Base-by-base conservation (phyloP, 371 early-diverging fungal species). In the Haplosporangium sp. region DNA sequence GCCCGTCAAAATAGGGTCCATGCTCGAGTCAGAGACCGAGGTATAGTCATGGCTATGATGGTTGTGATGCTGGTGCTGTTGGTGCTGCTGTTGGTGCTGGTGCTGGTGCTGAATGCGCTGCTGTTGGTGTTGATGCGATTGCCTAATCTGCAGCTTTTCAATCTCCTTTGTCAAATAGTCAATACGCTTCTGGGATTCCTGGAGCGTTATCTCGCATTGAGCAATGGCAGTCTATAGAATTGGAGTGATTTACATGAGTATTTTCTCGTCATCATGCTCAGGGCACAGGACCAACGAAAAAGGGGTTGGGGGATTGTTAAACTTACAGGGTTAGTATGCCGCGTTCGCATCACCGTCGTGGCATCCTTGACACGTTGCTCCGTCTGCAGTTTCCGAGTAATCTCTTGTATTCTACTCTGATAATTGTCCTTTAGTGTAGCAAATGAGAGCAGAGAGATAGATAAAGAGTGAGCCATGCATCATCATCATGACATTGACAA, bases 111-210 rank as follows among this genome's bases (percentile, higher is more conserved):
- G 73, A 41, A 85, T 80, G 10, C 82, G 83, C 55, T 82, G 82
- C 45, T 83, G 85, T 67, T 85, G 82, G 43, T 82, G 82, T 51
- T 70, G 66, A 10, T 72, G 72, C 9, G 75, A 65, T 69, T 82
- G 83, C 42, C 81, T 75, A 36, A 83, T 81, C 67, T 90, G 86
- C 58, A 93, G 68, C 67, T 88, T 87, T 54, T 83, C 83, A 50
- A 93, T 82, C 67, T 95, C 93, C 29, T 83, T 85, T 20, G 89
- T 88, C 60, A 98, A 87, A 64, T 90, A 97, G 54, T 91, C 91
- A 73, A 97, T 88, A 38, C 94, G 90, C 73, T 90, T 91, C 76
- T 94, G 90, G 46, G 90, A 89, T 59, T 97, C 95, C 46, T 81
- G 82, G 57, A 96, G 86, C 62, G 92, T 88, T 54, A 86, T 84